A percentile compares a stretch with the other conserved stretches of the same genome.
These are phyloP conservation scores for Ophiostoma pallidulum DNA, from an alignment of 2,329 filamentous ascomycete genomes.

Conservation along the genomic window DNA sequence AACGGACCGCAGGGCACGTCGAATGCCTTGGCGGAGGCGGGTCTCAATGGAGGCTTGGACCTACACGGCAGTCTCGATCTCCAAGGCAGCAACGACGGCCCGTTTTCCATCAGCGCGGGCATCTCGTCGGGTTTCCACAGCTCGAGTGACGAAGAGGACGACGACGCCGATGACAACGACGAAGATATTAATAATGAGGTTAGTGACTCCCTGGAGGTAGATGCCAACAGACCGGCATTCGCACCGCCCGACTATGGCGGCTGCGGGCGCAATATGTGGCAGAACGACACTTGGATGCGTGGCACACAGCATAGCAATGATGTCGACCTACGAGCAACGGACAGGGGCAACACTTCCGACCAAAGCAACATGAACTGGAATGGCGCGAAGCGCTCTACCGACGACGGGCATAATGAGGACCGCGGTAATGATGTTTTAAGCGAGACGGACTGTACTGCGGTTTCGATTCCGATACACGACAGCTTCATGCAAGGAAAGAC, in stretches of 20 bases:
- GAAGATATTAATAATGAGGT: constrained; percentile 64
- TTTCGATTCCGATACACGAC: no score
- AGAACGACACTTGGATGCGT: background rate
- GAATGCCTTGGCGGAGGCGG: constrained; percentile 68
- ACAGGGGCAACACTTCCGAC: no score
- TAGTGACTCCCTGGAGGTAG: constrained; percentile 28
- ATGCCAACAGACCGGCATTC: background rate
- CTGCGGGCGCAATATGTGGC: background rate
- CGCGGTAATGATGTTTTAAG: background rate
- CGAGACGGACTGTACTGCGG: no score
- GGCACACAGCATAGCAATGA: no score
- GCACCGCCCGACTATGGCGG: no score
- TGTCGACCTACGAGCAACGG: no score
- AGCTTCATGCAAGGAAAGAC: no score
- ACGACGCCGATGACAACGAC: constrained; percentile 80
- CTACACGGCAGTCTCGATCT: constrained; percentile 31
- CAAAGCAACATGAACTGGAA: no score
- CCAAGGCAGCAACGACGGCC: constrained; percentile 46
- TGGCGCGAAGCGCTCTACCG: background rate
- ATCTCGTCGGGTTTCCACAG: constrained; percentile 84
- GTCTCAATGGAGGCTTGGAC: constrained; percentile 68
- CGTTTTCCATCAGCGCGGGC: constrained; percentile 63
- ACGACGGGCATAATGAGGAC: background rate
- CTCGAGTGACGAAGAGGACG: constrained; percentile 91
- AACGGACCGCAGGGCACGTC: constrained; percentile 36